Evolutionary conservation across 257 asterid genomes (phyloP).

Genomic region (Jacaranda mimosifolia): DNA sequence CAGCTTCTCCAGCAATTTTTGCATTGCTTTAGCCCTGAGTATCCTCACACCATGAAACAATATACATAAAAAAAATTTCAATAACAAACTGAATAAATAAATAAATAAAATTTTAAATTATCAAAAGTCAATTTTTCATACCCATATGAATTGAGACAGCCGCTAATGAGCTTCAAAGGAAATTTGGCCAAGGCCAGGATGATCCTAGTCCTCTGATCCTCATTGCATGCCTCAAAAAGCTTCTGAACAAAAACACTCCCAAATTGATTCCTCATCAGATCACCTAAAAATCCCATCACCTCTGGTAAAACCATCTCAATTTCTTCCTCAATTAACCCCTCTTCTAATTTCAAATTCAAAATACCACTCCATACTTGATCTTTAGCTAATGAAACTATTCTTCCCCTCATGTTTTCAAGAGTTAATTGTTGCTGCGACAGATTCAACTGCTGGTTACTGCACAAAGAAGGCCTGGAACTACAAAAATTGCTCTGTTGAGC

Average conservation of each 20-base stretch:
- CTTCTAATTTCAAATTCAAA: constrained; percentile 55
- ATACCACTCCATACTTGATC: constrained; percentile 52
- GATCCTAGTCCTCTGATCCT: constrained; percentile 72
- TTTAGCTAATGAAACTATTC: constrained; percentile 45
- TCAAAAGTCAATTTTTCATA: constrained; percentile 37
- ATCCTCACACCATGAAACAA: constrained; percentile 7
- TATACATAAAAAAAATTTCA: background rate
- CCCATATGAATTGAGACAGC: constrained; percentile 67
- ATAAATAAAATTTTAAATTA: background rate
- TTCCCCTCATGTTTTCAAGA: constrained; percentile 52
- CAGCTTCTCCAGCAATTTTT: constrained; percentile 64
- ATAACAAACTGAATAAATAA: constrained; percentile 2
- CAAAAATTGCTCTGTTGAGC: constrained; percentile 25
- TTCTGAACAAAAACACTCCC: constrained; percentile 65
- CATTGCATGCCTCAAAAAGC: constrained; percentile 61
- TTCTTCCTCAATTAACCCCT: constrained; percentile 39
- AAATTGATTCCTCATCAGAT: constrained; percentile 62
- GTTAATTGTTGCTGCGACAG: constrained; percentile 30
- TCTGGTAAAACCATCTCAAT: constrained; percentile 54
- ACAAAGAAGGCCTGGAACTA: constrained; percentile 18
- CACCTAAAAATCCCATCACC: constrained; percentile 41
- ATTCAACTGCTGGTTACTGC: constrained; percentile 11
- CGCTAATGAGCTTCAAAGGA: constrained; percentile 46
- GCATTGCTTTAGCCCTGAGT: constrained; percentile 64
- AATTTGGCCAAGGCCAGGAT: constrained; percentile 48